Evolutionary conservation across 2,329 filamentous ascomycete genomes (phyloP), one percentile per base, ranked within the genome.

Genomic region (Xylariaceae sp.): DNA sequence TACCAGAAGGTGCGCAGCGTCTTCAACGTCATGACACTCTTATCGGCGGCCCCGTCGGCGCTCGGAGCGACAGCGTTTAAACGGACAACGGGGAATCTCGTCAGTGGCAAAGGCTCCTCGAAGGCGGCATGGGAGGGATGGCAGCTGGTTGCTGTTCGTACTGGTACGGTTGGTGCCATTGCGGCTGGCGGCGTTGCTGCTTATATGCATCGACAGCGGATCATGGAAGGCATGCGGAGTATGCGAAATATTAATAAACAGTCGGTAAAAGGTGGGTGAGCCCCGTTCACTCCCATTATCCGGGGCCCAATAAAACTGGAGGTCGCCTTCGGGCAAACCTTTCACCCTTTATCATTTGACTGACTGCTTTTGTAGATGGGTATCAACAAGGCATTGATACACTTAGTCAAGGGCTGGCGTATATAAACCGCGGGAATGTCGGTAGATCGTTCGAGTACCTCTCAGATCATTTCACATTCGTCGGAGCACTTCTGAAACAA

Each of bases 401-500:
- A 2, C 71, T 82, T 23, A 80, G 79, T 10, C 80, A 83, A 61
- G 81, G 80, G 1, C 74, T 83, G 7, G 80, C 80, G 9, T 84
- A 84, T 63, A 76, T 84, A 69, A 84, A 83, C 68, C 75, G 80
- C 5, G 81, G 81, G 11, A 83, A 80, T 48, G 81, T 84, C 1
- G 86, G 86, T 2, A 81, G 85, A 57, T 89, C 90, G 1, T 88
- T 90, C 65, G 82, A 81, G 15, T 96, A 90, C 86, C 84, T 92
- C 3, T 86, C 87, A 0, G 89, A 88, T 13, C 92, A 96, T 72
- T 83, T 96, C 55, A 89, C 90, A 42, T 96, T 96, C 68, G 88
- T 96, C 1, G 90, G 90, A 0, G 87, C 89, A 51, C 79, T 96
- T 1, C 82, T 91, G 65, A 87, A 88, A 56, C 84, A 85, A 13